phyloP scores from a whole-genome alignment of 257 asterid genomes.

The Fraxinus anomala region DNA sequence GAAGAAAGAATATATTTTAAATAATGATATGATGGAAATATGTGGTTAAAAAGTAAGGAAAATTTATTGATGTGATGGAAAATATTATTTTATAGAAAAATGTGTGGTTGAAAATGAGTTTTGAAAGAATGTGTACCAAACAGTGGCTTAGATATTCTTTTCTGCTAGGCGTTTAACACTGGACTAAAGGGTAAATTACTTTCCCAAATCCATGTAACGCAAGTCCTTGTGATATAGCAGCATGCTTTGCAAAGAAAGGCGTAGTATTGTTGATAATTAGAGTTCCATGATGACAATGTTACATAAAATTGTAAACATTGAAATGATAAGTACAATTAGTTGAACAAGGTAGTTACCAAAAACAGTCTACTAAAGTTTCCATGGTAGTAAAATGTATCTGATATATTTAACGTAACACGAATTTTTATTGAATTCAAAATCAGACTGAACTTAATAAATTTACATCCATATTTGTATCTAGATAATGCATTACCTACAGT shows the following conservation, averaged over 20 bases:
- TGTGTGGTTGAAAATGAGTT: no score
- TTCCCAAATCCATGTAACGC: background rate
- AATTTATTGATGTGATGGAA: no score
- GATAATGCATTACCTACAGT: constrained; percentile 42
- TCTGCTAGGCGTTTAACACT: background rate
- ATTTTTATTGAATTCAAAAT: background rate
- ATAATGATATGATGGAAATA: no score
- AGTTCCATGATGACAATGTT: background rate
- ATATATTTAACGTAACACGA: constrained; percentile 12
- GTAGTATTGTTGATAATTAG: background rate
- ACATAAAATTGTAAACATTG: constrained; percentile 1
- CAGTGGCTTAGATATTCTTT: background rate
- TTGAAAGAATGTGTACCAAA: no score
- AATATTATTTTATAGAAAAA: no score
- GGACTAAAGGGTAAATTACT: background rate
- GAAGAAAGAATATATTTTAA: no score
- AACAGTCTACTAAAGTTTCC: background rate
- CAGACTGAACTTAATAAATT: constrained; percentile 17
- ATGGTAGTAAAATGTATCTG: constrained; percentile 13
- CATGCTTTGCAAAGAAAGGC: background rate
- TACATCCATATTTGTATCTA: constrained; percentile 9
- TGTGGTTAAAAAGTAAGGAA: no score
- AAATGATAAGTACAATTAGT: background rate
- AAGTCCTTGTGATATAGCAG: background rate
- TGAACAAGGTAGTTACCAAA: constrained; percentile 4